Conservation (phyloP, 176 grass and related monocot species). For the Oryza punctata region DNA sequence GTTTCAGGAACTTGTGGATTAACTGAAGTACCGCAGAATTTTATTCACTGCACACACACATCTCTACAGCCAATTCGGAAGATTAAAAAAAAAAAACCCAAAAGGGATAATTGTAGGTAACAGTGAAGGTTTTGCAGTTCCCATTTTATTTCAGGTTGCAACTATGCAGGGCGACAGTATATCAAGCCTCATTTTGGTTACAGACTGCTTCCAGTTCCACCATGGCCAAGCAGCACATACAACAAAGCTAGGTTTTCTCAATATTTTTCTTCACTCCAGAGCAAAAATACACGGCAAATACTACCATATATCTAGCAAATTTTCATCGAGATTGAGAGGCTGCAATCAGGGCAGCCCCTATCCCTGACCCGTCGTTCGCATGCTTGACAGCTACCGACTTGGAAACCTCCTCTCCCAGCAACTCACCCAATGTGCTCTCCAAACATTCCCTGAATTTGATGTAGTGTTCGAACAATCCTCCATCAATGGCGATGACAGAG, state of each 20-base stretch:
- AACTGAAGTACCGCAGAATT: not conserved
- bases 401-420: constrained; percentile 56
- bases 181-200: constrained; percentile 17
- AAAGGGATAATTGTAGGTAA: not conserved
- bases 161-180: not conserved
- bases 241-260: not conserved
- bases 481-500: constrained; percentile 72
- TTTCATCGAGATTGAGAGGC: constrained; percentile 69
- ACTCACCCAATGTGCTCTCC: constrained; percentile 54
- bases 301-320: constrained; percentile 5
- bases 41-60: not conserved
- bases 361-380: constrained; percentile 68
- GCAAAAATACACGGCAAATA: not conserved
- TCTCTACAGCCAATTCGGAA: not conserved
- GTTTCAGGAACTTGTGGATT: not conserved
- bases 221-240: constrained; percentile 7
- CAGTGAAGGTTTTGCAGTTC: not conserved
- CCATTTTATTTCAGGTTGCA: constrained; percentile 26
- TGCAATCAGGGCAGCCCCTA: constrained; percentile 83
- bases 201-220: not conserved
- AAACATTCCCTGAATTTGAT: constrained; percentile 67
- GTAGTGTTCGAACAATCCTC: constrained; percentile 65
- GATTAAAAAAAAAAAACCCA: too few species aligned
- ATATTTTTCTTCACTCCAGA: not conserved
- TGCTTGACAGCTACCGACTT: constrained; percentile 47